These are phyloP conservation scores for carrot (Daucus carota) DNA, from an alignment of 129 eudicot genomes.

Conservation along the genomic window DH1_v3.0 NC_030382.2:38048501-38049000, in stretches of 20 bases:
- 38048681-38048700: slow-evolving; percentile 98
- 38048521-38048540: no score
- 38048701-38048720: neutral
- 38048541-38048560: no score
- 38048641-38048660: slow-evolving; percentile 76
- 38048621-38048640: slow-evolving; percentile 94
- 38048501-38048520: no score
- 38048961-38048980: neutral
- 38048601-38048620: slow-evolving; percentile 97
- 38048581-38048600: slow-evolving; percentile 75
- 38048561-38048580: neutral
- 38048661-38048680: slow-evolving; percentile 95
- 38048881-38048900: slow-evolving; percentile 76
- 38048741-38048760: neutral
- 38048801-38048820: slow-evolving; percentile 78
- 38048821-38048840: slow-evolving; percentile 98
- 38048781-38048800: neutral
- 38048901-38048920: slow-evolving; percentile 73
- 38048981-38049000: neutral
- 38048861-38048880: slow-evolving; percentile 88
- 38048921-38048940: no score
- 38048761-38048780: neutral
- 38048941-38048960: no score
- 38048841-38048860: slow-evolving; percentile 97
- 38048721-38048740: neutral